Evolutionary conservation across 1,139 yeast genomes (phyloP), one percentile per base, ranked within the genome.

Genomic region (Waltiozyma sp.): DNA sequence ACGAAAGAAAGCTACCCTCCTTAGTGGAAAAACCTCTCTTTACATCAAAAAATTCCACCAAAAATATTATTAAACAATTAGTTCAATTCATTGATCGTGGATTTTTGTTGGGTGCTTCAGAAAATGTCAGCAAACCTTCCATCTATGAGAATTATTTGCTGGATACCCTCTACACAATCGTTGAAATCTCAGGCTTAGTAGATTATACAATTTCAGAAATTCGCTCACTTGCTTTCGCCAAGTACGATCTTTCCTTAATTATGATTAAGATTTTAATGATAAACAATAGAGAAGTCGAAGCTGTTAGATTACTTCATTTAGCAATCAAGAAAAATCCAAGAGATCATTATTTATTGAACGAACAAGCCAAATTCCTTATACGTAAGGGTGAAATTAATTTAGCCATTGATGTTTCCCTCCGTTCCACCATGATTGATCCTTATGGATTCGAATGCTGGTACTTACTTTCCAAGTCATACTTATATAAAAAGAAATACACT

Each of bases 381-480:
- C 67, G 70, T 26, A 87, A 84, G 60, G 70, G 70, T 40, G 70
- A 85, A 43, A 70, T 73, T 40, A 87, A 83, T 48, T 66, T 86
- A 54, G 96, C 97, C 0, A 67, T 84, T 38, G 74, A 76, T 42
- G 70, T 85, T 43, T 87, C 96, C 0, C 71, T 73, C 41, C 76
- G 80, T 47, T 83, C 95, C 1, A 87, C 87, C 13, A 77, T 80
- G 51, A 71, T 89, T 1, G 75, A 89, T 1, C 96, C 97, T 0
- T 79, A 93, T 2, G 95, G 84, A 57, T 89, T 86, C 61, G 72
- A 73, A 48, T 70, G 93, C 6, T 91, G 97, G 98, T 76, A 82
- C 16, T 66, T 72, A 47, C 66, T 91, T 41, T 86, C 87, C 2
- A 72, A 75, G 54, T 79, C 81, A 13, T 85, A 89, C 58, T 81